A percentile compares a stretch with the other conserved stretches of the same genome.
Evolutionary conservation across 441 rosid species (phyloP).

Genomic region (Melastoma candidum): DNA sequence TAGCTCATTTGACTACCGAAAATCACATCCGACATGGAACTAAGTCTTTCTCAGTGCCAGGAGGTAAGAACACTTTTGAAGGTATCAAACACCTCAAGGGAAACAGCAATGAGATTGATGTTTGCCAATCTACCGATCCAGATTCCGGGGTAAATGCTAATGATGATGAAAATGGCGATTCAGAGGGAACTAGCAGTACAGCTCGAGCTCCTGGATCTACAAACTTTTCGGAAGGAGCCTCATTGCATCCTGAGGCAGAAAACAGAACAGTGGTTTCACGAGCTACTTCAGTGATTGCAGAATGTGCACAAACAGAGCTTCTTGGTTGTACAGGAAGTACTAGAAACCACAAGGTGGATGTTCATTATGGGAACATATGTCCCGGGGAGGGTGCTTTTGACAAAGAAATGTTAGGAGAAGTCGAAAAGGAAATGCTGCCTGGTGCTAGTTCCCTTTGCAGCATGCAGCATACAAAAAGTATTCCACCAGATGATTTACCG

Average conservation of each 20-base stretch:
- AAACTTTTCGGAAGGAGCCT: too few species aligned
- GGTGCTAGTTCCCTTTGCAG: too few species aligned
- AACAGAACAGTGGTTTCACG: conserved; percentile 7
- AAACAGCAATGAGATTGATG: conserved; percentile 5
- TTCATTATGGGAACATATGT: conserved; percentile 8
- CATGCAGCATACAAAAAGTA: too few species aligned
- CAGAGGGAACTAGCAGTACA: conserved; percentile 6
- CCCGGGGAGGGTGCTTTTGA: conserved; percentile 20
- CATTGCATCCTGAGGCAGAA: conserved; percentile 2
- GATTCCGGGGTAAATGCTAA: conserved; percentile 12
- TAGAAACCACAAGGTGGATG: conserved; percentile 12
- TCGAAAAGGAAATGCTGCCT: too few species aligned
- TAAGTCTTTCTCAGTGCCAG: conserved; percentile 34
- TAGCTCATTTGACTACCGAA: conserved; percentile 30
- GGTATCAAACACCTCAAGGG: not conserved
- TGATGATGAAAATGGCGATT: conserved; percentile 14
- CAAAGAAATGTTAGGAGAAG: conserved; percentile 12
- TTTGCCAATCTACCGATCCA: conserved; percentile 13
- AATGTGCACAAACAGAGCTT: conserved; percentile 3
- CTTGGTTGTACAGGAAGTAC: conserved; percentile 7
- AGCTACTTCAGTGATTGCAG: not conserved
- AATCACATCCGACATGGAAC: conserved; percentile 29
- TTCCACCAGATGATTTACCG: too few species aligned
- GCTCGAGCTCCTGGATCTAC: too few species aligned
- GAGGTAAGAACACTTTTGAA: conserved; percentile 25